These are phyloP conservation scores for Rubus idaeus DNA, from an alignment of 306 rosid genomes.

Conservation along the genomic window DNA sequence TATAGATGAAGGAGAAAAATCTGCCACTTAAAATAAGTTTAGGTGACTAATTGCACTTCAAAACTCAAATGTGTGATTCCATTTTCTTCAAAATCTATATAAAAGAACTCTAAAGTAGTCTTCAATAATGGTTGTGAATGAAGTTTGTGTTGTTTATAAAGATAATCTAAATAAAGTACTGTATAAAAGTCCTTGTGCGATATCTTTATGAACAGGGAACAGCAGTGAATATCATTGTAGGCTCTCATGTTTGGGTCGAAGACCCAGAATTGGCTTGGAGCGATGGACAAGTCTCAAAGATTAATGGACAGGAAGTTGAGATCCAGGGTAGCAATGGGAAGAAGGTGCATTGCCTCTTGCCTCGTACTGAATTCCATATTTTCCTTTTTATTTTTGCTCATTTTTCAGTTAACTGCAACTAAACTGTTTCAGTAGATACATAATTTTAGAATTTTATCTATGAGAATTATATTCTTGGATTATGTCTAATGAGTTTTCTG, in stretches of 20 bases:
- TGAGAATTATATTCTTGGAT: neutral
- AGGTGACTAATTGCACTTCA: neutral
- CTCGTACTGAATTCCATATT: conserved; percentile 14
- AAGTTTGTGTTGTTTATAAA: neutral
- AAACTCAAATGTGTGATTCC: neutral
- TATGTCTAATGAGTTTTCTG: conserved; percentile 9
- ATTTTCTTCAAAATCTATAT: neutral
- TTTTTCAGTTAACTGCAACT: neutral
- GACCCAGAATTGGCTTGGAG: conserved; percentile 70
- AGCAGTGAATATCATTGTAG: conserved; percentile 82
- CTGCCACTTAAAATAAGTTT: neutral
- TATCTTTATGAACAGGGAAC: conserved; percentile 69
- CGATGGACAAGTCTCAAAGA: conserved; percentile 78
- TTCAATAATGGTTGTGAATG: neutral
- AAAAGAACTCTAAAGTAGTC: neutral
- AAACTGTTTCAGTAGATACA: neutral
- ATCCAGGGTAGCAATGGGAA: conserved; percentile 62
- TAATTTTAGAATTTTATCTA: neutral
- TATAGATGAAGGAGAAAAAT: neutral
- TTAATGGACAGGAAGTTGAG: conserved; percentile 73
- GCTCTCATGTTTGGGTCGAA: conserved; percentile 92
- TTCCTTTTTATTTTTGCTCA: neutral
- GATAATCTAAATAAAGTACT: neutral
- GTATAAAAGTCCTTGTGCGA: conserved; percentile 16
- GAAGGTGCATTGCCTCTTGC: conserved; percentile 46